phyloP scores from a whole-genome alignment of 345 rosid species.

The Cochlearia excelsa region DNA sequence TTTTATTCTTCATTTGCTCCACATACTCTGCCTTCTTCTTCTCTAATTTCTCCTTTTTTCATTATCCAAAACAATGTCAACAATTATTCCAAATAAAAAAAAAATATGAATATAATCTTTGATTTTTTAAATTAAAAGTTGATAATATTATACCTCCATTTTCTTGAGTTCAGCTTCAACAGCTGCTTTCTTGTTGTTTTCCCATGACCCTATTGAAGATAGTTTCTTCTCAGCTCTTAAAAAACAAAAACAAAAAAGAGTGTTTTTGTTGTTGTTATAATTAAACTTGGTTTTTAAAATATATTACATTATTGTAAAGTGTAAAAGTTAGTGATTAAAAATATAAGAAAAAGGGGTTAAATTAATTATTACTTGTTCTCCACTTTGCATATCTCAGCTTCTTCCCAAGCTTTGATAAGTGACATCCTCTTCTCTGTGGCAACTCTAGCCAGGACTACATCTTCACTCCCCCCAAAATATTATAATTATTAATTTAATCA shows the following conservation, averaged over 20 bases:
- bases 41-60: conserved; percentile 30
- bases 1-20: conserved; percentile 37
- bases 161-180: conserved; percentile 40
- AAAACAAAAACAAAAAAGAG: not conserved
- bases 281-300: no score
- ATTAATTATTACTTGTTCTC: conserved; percentile 33
- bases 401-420: conserved; percentile 43
- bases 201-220: conserved; percentile 41
- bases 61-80: not conserved
- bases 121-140: no score
- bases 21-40: conserved; percentile 35
- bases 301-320: no score
- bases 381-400: conserved; percentile 38
- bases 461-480: conserved; percentile 26
- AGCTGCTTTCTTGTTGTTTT: conserved; percentile 36
- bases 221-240: conserved; percentile 39
- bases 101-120: no score
- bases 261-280: no score
- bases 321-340: no score
- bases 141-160: conserved; percentile 27
- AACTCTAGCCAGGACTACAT: conserved; percentile 39
- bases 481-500: no score
- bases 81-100: not conserved
- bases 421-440: conserved; percentile 38
- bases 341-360: no score